A percentile compares a stretch with the other conserved stretches of the same genome.
These are phyloP conservation scores for Pinus albicaulis DNA, from an alignment of 75 land plant genomes.

Conservation along the genomic window DNA sequence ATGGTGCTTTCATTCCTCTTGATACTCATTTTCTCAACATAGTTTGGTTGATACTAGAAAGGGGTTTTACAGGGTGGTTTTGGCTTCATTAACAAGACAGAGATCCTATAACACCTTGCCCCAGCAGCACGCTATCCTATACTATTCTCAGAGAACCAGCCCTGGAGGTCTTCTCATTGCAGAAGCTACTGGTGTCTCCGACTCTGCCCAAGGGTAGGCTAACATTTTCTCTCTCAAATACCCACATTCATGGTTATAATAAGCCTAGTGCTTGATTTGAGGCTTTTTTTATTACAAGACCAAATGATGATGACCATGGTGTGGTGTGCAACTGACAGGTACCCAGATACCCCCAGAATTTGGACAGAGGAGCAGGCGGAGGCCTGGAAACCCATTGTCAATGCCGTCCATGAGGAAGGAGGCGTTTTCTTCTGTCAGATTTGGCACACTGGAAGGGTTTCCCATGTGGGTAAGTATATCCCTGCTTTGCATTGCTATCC, in stretches of 20 bases:
- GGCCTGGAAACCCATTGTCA: conserved; percentile 57
- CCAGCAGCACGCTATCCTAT: conserved; percentile 13
- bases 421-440: conserved; percentile 48
- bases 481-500: too few species aligned
- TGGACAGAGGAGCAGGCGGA: conserved; percentile 48
- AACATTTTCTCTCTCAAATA: too few species aligned
- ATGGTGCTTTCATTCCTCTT: too few species aligned
- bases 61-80: conserved; percentile 47
- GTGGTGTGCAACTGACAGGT: conserved; percentile 9
- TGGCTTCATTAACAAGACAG: conserved; percentile 83
- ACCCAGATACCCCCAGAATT: conserved; percentile 22
- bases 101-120: conserved; percentile 45
- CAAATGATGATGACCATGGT: too few species aligned
- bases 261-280: too few species aligned
- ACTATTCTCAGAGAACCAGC: conserved; percentile 26
- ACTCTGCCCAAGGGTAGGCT: conserved; percentile 21
- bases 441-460: conserved; percentile 53
- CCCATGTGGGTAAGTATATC: conserved; percentile 25
- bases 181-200: conserved; percentile 21
- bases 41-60: too few species aligned
- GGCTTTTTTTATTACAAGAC: too few species aligned
- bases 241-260: too few species aligned
- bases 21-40: too few species aligned
- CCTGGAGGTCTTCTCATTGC: conserved; percentile 30
- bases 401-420: conserved; percentile 50